Evolutionary conservation across 1,284 basidiomycete species (phyloP), one percentile per base, ranked within the genome.

Genomic region (Phylloboletellus chloephorus): DNA sequence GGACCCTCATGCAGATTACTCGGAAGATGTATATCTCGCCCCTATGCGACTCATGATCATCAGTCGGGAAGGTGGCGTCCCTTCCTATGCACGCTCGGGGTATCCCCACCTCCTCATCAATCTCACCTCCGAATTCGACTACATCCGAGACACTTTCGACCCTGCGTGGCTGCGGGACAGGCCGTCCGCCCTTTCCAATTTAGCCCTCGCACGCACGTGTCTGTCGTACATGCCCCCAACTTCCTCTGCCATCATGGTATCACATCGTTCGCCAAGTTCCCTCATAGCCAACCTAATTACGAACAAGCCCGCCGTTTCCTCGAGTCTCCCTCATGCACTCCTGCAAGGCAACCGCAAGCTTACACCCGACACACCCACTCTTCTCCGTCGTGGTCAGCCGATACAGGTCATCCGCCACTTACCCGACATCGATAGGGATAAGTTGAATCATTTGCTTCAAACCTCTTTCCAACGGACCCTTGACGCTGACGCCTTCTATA

Each of bases 251-350:
- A 75, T 98, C 49, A 87, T 99, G 75, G 96, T 98, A 37, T 96
- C 92, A 10, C 96, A 99, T 67, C 89, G 94, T 24, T 96, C 93
- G 2, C 91, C 94, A 0, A 90, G 88, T 44, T 90, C 89, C 2
- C 79, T 99, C 47, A 98, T 99, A 53, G 95, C 82, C 31, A 98
- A 98, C 64, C 75, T 99, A 31, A 95, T 99, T 60, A 99, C 96
- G 35, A 98, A 98, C 67, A 96, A 95, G 61, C 96, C 96, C 2
- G 93, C 93, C 1, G 82, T 97, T 52, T 94, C 89, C 51, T 96
- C 95, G 2, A 93, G 89, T 46, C 73, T 99, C 19, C 93, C 95
- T 23, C 92, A 97, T 53, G 88, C 93, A 3, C 74, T 98, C 7
- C 74, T 98, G 21, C 84, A 89, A 49, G 80, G 82, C 13, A 86